A percentile compares a stretch with the other conserved stretches of the same genome.
Conservation (phyloP, 2,329 filamentous ascomycete genomes). For the Neoarthrinium moseri region DNA sequence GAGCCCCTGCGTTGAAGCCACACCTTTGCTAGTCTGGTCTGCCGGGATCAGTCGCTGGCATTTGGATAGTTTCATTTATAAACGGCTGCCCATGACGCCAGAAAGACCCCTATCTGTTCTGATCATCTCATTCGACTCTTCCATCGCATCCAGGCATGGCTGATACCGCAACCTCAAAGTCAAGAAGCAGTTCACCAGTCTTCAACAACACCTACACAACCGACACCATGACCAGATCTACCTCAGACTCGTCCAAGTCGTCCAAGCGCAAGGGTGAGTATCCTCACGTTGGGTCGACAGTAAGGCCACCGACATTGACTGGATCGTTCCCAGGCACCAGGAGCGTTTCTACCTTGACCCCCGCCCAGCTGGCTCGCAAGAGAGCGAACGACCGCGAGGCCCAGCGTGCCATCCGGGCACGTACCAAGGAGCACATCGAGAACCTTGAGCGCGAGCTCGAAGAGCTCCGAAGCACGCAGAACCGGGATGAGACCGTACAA, state of each 20-base stretch:
- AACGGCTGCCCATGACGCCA: constrained; percentile 8
- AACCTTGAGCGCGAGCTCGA: constrained; percentile 71
- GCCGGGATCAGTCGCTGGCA: constrained; percentile 3
- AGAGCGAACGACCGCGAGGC: constrained; percentile 89
- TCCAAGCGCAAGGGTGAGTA: constrained; percentile 30
- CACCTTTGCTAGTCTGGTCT: neutral
- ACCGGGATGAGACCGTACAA: constrained; percentile 50
- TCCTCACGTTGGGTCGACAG: neutral
- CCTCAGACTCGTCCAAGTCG: constrained; percentile 8
- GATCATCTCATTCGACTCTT: constrained; percentile 4
- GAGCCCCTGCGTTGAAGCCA: constrained; percentile 4
- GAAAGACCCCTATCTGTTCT: constrained; percentile 1
- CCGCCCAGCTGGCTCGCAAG: constrained; percentile 86
- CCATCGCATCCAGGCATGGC: constrained; percentile 13
- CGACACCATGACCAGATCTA: constrained; percentile 23
- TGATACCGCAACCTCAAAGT: constrained; percentile 8
- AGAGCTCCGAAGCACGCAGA: constrained; percentile 58
- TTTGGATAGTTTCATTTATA: constrained; percentile 4
- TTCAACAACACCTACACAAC: constrained; percentile 4
- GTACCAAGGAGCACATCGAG: constrained; percentile 86
- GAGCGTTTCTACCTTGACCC: constrained; percentile 83
- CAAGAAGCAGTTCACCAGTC: constrained; percentile 12
- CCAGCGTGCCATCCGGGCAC: constrained; percentile 80
- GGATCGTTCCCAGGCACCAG: constrained; percentile 50
- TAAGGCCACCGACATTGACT: constrained; percentile 1